Base-by-base conservation (phyloP, 2,329 filamentous ascomycete genomes). In the Colletotrichum siamense region DNA sequence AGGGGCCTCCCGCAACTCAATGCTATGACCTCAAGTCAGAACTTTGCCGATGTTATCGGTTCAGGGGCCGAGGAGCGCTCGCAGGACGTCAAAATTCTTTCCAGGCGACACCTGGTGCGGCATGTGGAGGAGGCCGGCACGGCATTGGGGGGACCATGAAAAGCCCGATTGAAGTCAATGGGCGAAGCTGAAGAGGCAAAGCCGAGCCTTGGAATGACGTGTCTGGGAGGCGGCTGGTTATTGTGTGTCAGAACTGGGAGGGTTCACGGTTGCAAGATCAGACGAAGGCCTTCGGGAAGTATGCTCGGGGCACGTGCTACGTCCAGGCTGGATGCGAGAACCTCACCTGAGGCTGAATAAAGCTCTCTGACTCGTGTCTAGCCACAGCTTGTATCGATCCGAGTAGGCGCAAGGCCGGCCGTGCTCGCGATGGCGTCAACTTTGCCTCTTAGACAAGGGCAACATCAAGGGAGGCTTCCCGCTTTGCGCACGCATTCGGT, bases 1-100 rank as follows among this genome's bases (percentile, higher is more conserved):
- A 73, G 57, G 55, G 63, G 69, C 39, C 57, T 76, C 73, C 69
- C 73, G 69, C 26, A 76, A 76, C 63, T 73, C 34, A 76, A 73
- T 76, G 69, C 69, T 64, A 59, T 68, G 69, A 68, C 69, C 55
- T 24, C 30, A 28, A 52, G 30, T 24, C 39, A 63, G 63, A 63
- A 64, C 24, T 76, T 30, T 76, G 73, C 55, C 57, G 39, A 73
- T 75, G 55, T 59, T 61, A 36, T 49, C 9, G 15, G 36, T 39
- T 59, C 49, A 32, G 57, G 34, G 24, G 44, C 30, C 44, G 34
- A 44, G 15, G 28, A 34, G 61, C 44, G 39, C n/a, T 61, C 28
- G 16, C 26, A 22, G 24, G 30, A 63, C 22, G 36, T 49, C 52
- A 24, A 52, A 13, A n/a, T 39, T 30, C 39, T 18, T 44, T 18